Percentiles rank a stretch among this genome's conserved stretches.
These are phyloP conservation scores for Hypholoma sublateritium DNA, from an alignment of 768 basidiomycete species.

Conservation along the genomic window DNA sequence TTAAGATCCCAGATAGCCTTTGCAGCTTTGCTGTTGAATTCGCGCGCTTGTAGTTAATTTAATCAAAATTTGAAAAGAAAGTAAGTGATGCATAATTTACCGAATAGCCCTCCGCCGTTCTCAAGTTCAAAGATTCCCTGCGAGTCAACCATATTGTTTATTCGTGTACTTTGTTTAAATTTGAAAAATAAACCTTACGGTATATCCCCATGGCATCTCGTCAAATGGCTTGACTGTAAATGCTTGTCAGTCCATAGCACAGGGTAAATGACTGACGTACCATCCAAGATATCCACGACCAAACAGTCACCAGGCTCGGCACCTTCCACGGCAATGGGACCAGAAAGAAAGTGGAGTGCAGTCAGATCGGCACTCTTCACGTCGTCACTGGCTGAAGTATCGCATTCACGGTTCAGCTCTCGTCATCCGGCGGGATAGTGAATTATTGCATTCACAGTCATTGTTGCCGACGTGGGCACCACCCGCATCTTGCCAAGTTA, in stretches of 20 bases:
- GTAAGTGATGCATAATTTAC: constrained; percentile 26
- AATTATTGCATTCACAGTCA: constrained; percentile 44
- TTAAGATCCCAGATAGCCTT: constrained; percentile 85
- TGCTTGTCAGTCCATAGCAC: neutral
- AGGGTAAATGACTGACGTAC: constrained; percentile 28
- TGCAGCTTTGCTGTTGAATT: constrained; percentile 68
- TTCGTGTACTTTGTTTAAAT: neutral
- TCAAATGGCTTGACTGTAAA: constrained; percentile 59
- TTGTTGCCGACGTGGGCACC: constrained; percentile 80
- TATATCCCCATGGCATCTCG: constrained; percentile 83
- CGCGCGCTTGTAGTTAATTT: constrained; percentile 40
- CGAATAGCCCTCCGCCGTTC: constrained; percentile 74
- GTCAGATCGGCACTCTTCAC: constrained; percentile 63
- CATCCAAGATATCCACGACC: constrained; percentile 78
- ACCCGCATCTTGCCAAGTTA: constrained; percentile 57
- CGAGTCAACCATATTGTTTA: neutral
- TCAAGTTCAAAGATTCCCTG: constrained; percentile 74
- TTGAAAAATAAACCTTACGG: constrained; percentile 35
- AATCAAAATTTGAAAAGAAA: neutral
- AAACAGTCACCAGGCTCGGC: constrained; percentile 80
- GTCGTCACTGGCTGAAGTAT: constrained; percentile 57
- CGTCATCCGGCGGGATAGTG: too few relatives aligned
- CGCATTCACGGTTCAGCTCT: neutral
- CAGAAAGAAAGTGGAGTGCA: constrained; percentile 73
- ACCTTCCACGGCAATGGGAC: constrained; percentile 72